Evolutionary conservation across 371 early-diverging fungal genomes (phyloP).

Genomic region (Mucor racemosus): DNA sequence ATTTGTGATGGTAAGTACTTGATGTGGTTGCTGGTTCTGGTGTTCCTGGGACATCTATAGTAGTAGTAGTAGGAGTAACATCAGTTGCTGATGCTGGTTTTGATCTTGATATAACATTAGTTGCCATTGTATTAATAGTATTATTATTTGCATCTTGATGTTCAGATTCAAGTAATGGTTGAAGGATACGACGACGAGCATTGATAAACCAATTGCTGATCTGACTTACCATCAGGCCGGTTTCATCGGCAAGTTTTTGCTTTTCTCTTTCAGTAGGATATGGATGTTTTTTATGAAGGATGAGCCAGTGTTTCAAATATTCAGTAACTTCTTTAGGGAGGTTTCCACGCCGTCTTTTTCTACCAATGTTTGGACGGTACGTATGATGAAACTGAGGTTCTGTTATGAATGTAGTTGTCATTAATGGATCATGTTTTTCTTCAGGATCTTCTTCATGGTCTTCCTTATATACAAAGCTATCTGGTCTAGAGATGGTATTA

Average conservation of each 20-base stretch:
- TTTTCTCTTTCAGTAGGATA: conserved; percentile 87
- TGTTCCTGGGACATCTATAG: not conserved
- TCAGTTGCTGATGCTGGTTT: not conserved
- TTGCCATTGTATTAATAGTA: not conserved
- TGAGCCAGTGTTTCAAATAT: conserved; percentile 74
- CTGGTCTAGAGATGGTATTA: not conserved
- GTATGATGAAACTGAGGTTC: conserved; percentile 22
- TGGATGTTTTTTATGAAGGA: conserved; percentile 78
- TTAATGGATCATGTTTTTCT: not conserved
- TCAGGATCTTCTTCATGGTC: not conserved
- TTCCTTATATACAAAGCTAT: not conserved
- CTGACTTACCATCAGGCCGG: conserved; percentile 75
- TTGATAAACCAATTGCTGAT: conserved; percentile 94
- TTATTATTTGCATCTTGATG: conserved; percentile 1
- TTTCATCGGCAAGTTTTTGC: conserved; percentile 61
- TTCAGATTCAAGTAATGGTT: conserved; percentile 54
- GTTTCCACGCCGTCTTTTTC: conserved; percentile 61
- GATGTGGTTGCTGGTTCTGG: not conserved
- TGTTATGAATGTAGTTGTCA: conserved; percentile 14
- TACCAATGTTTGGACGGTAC: conserved; percentile 14
- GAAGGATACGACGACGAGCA: conserved; percentile 74
- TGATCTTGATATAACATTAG: not conserved
- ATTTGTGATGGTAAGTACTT: not conserved
- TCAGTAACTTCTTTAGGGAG: conserved; percentile 69
- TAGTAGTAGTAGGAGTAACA: not conserved